Conservation (phyloP, 192 early-diverging fungal genomes). For the Pilobolus umbonatus region DNA sequence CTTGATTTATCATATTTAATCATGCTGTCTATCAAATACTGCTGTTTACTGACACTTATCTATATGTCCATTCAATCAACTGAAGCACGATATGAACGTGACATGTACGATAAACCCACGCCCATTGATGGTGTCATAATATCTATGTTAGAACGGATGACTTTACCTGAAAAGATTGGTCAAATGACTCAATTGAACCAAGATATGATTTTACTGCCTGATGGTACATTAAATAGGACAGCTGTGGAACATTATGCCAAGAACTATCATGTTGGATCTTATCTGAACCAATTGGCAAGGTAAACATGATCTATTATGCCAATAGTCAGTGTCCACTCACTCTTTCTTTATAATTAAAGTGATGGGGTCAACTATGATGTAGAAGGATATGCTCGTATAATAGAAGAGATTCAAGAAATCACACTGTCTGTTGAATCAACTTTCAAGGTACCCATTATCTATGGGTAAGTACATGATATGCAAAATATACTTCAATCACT, state of each 20-base stretch:
- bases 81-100: no score
- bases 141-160: constrained; percentile 39
- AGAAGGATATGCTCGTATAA: constrained; percentile 15
- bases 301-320: constrained; percentile 41
- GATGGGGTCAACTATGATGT: constrained; percentile 22
- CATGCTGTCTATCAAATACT: no score
- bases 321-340: constrained; percentile 42
- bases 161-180: constrained; percentile 52
- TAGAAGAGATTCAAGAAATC: constrained; percentile 50
- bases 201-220: constrained; percentile 46
- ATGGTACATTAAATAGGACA: constrained; percentile 47
- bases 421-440: constrained; percentile 38
- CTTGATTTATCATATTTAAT: no score
- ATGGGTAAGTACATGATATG: constrained; percentile 53
- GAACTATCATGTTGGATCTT: constrained; percentile 57
- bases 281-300: constrained; percentile 55
- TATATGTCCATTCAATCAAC: no score
- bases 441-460: constrained; percentile 52
- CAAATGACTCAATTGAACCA: constrained; percentile 67
- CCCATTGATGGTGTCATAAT: constrained; percentile 47
- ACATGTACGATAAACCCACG: constrained; percentile 6
- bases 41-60: no score
- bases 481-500: background rate
- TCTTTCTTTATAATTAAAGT: constrained; percentile 40
- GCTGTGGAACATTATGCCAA: constrained; percentile 51